A percentile compares a stretch with the other conserved stretches of the same genome.
Conservation (phyloP, 139 green algal species). For the Chlorella sorokiniana region DNA sequence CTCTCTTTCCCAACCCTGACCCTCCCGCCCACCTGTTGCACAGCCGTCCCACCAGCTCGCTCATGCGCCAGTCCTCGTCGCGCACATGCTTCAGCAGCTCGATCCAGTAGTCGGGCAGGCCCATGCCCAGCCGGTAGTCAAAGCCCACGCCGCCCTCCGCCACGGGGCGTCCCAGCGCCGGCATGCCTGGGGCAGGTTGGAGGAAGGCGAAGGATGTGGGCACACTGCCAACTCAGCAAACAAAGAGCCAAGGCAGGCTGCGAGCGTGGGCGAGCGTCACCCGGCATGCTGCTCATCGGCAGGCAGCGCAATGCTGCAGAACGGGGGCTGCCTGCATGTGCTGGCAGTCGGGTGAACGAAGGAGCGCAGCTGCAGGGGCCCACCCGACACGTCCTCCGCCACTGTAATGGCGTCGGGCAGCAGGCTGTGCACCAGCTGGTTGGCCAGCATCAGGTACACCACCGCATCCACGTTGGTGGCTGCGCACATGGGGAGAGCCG, state of each 20-base stretch:
- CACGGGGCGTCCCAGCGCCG: conserved; percentile 86
- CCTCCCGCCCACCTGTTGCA: conserved; percentile 75
- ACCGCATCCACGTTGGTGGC: conserved; percentile 91
- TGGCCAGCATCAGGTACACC: conserved; percentile 97
- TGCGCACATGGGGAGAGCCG: conserved; percentile 41
- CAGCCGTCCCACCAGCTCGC: conserved; percentile 81
- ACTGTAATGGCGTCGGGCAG: conserved; percentile 77
- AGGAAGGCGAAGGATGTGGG: not conserved
- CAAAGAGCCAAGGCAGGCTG: no score
- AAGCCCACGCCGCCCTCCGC: conserved; percentile 92
- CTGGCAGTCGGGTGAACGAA: not conserved
- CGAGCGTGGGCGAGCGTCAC: no score
- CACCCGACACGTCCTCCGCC: conserved; percentile 90
- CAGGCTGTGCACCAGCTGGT: conserved; percentile 84
- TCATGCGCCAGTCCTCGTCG: conserved; percentile 90
- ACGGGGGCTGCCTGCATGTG: not conserved
- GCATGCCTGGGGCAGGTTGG: conserved; percentile 71
- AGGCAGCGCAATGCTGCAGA: no score
- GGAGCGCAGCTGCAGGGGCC: conserved; percentile 4
- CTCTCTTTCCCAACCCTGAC: not conserved
- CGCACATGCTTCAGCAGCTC: conserved; percentile 65
- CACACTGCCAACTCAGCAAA: no score
- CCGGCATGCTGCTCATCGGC: no score
- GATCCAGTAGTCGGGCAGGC: conserved; percentile 92
- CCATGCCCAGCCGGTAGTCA: conserved; percentile 92